Base-by-base conservation (phyloP, 768 basidiomycete genomes). In the Termitomyces sp. region DNA sequence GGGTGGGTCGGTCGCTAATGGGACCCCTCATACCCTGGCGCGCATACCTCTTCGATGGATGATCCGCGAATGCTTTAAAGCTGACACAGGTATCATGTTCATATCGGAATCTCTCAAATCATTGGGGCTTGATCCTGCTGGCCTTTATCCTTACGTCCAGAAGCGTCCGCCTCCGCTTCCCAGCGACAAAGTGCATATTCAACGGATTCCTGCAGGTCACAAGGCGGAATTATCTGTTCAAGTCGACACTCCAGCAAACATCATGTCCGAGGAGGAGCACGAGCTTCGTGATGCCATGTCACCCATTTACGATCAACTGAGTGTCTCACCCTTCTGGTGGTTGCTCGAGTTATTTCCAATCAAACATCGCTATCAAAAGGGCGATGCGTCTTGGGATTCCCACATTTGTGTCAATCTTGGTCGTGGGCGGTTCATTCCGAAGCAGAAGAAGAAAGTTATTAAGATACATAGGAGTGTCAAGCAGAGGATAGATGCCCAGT, bases 41-140 rank as follows among this genome's bases (percentile, higher is more conserved):
- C 77, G 81, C 38, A 80, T 84, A 36, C 70, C 83, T 1, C 73
- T 86, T 4, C 75, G 81, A 1, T 86, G 88, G 88, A 88, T 89
- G 86, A 74, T 90, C 58, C 81, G 87, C 41, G 80, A 90, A 66
- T 82, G 80, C 61, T 85, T 88, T 77, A 74, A 74, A 52, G 67
- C 78, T 7, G 66, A 83, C 3, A 76, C 76, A 1, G 87, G 86
- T 0, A 85, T 88, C 61, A 72, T 85, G 64, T 88, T 88, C 72
- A 71, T 79, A 20, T 63, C 74, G 2, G 74, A 76, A 26, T 73
- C 71, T 20, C 72, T 86, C 43, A 69, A 68, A 18, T 59, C 67
- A 4, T 68, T 81, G 10, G 79, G 83, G 0, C 54, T 83, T 48
- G 76, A 83, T 46, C 72, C 71, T 0, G 54, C 65, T 50, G 69